A percentile compares a stretch with the other conserved stretches of the same genome.
phyloP scores from a whole-genome alignment of 805 yeast genomes.

The Cyberlindnera amylophila region DNA sequence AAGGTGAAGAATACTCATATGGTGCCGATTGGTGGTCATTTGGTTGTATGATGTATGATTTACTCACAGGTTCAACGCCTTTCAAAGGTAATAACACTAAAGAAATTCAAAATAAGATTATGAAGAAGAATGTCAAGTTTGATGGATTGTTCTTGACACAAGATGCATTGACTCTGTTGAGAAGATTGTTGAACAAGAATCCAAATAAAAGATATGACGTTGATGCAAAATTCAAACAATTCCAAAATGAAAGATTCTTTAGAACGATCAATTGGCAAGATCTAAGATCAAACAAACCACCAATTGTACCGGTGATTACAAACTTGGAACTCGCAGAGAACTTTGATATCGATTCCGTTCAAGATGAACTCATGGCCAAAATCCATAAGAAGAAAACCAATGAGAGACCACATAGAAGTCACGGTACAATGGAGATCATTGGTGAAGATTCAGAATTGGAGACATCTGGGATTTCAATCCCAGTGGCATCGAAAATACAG shows the following conservation, averaged over 20 bases:
- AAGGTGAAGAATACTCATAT: constrained; percentile 74
- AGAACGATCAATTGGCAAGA: constrained; percentile 68
- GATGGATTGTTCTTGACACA: constrained; percentile 63
- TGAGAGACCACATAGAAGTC: not conserved
- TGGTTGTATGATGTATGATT: constrained; percentile 75
- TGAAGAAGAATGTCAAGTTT: constrained; percentile 53
- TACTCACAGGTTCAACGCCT: constrained; percentile 80
- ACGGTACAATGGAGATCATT: not conserved
- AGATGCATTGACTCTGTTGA: constrained; percentile 72
- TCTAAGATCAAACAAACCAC: constrained; percentile 52
- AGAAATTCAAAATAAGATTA: constrained; percentile 64
- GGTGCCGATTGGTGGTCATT: constrained; percentile 92
- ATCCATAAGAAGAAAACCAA: not conserved
- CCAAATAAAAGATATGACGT: constrained; percentile 62
- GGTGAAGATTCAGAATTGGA: not conserved
- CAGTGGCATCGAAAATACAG: not conserved
- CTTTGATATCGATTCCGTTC: constrained; percentile 72
- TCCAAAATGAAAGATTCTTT: constrained; percentile 69
- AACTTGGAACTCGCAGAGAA: constrained; percentile 79
- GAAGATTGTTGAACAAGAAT: constrained; percentile 62
- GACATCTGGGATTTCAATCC: not conserved
- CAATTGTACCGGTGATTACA: constrained; percentile 71
- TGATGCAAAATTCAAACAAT: constrained; percentile 36
- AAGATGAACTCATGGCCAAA: constrained; percentile 34
- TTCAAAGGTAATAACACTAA: constrained; percentile 74